phyloP scores from a whole-genome alignment of 176 grass and related monocot genomes.

The Cocos nucifera region DNA sequence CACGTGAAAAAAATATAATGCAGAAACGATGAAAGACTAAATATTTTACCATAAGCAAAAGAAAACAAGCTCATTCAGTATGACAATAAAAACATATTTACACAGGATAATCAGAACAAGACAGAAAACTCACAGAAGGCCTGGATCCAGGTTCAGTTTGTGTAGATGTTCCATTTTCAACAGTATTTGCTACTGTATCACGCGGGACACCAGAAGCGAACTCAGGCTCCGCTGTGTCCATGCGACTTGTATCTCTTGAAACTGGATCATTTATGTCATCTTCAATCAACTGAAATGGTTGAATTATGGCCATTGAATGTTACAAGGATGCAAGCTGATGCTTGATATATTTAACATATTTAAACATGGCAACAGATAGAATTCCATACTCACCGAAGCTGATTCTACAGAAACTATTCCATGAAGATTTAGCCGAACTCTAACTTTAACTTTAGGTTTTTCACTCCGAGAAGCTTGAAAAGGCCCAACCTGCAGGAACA shows the following conservation, averaged over 20 bases:
- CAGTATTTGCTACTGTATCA: conserved; percentile 3
- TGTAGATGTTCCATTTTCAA: conserved; percentile 22
- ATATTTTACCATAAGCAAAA: too few species aligned
- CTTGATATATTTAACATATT: conserved; percentile 1
- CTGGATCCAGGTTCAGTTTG: conserved; percentile 10
- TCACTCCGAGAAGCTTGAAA: conserved; percentile 46
- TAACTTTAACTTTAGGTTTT: conserved; percentile 79
- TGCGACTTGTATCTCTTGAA: conserved; percentile 24
- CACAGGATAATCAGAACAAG: background rate
- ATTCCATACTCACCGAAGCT: conserved; percentile 50
- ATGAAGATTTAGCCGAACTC: conserved; percentile 83
- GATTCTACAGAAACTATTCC: conserved; percentile 80
- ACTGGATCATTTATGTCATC: conserved; percentile 24
- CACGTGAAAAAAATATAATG: too few species aligned
- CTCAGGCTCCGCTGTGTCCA: conserved; percentile 45
- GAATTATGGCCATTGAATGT: background rate
- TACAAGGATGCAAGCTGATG: background rate
- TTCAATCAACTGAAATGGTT: conserved; percentile 50
- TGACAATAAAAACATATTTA: background rate
- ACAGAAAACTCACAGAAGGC: conserved; percentile 10
- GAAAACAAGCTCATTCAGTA: too few species aligned
- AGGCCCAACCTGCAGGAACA: conserved; percentile 67
- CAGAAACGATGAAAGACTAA: too few species aligned
- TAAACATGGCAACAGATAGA: conserved; percentile 12
- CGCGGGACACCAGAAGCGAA: conserved; percentile 11